Evolutionary conservation across 1,284 basidiomycete genomes (phyloP), one percentile per base, ranked within the genome.

Genomic region (Coniferiporia weirii): DNA sequence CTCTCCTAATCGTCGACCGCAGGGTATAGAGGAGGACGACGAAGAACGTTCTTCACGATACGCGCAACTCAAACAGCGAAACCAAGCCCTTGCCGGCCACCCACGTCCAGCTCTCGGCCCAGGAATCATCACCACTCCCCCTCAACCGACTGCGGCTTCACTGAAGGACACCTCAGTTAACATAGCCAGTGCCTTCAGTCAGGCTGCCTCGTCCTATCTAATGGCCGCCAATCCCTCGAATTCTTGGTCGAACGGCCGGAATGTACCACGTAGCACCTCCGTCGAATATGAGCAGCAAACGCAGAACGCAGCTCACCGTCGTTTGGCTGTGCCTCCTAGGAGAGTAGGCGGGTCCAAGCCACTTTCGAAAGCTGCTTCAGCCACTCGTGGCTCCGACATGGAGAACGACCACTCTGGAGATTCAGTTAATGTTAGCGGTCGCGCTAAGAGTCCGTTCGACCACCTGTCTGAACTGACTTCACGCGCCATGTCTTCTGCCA

Each of bases 111-210:
- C 55, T 57, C 32, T 59, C 60, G 68, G 60, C 60, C 63, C 69
- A 12, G 66, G 66, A 66, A 70, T 72, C 54, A 70, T 71, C 66
- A 73, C 72, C 48, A 69, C 73, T 38, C 75, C 76, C 7, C 79
- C 81, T 32, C 76, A 82, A 52, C 87, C 87, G 38, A 80, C 84
- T 67, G 82, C 76, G 76, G 87, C 84, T 84, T 71, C 70, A 65
- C 81, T 89, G 60, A 86, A 86, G 67, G 87, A 90, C 71, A 93
- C 91, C 50, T 85, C 87, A 44, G 91, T 93, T 54, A 89, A 91
- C 70, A 85, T 92, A 67, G 91, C 91, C 27, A 81, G 82, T 66
- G 91, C 91, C 22, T 89, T 93, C 67, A 75, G 79, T 64, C 84
- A 85, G 70, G 90, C 89, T 40, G 85, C 77, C 34, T 74, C 73